Evolutionary conservation across 495 filamentous ascomycete species (phyloP), one percentile per base, ranked within the genome.

Genomic region (Aspergillus hancockii): DNA sequence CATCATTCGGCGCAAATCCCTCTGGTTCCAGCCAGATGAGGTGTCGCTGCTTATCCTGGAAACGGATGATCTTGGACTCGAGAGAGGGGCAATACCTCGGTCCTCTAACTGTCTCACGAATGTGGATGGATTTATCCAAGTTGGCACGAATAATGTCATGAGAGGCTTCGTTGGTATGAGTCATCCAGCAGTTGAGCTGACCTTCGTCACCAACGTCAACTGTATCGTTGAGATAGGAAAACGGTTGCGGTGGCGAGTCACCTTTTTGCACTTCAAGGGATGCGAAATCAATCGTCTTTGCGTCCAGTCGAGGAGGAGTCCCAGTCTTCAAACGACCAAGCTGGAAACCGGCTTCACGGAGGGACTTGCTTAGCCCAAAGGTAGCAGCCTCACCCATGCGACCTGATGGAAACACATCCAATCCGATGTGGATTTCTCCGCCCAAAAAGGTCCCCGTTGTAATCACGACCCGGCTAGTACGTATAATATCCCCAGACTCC

Each of bases 21-120:
- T 98, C 94, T 0, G 95, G 94, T 68, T 98, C 94, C 7, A 98
- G 84, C 94, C 94, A 98, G 43, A 98, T 86, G 53, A 92, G 88
- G 67, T 98, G 94, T 21, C 76, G 79, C n/a, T 84, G 76, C 67
- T 88, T 91, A 56, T 91, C 75, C 18, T 80, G 78, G 70, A 98
- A 98, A 13, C 91, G 86, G 38, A 97, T 90, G 49, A 98, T 81
- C 72, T 98, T 98, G 23, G 92, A 91, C 71, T 98, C 94, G 13
- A 98, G 78, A 0, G 93, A 97, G 1, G 94, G 94, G 65, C 94
- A 98, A 67, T 98, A 98, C 54, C 94, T 81, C 3, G 94, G 94
- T 0, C 94, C 94, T 66, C 91, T 91, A 36, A 98, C 91, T 0
- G 92, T 93, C 74, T 98, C 94, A 8, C 95, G 85, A 63, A 98